Evolutionary conservation across 192 early-diverging fungal species (phyloP).

Genomic region (Obelidium mucronatum): DNA sequence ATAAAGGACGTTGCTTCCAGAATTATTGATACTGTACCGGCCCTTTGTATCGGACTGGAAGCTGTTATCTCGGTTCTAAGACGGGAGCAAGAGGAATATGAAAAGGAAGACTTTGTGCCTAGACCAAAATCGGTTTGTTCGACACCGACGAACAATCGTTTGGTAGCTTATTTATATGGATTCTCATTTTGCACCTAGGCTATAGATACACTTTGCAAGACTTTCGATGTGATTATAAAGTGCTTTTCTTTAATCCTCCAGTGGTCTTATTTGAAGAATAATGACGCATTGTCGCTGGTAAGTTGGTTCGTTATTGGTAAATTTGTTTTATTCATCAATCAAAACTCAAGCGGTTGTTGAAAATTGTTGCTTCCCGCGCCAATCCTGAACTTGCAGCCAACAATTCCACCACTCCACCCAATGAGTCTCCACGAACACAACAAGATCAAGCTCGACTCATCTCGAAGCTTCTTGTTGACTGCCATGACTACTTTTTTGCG

Average conservation of each 20-base stretch:
- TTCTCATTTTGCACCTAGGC: too few relatives aligned
- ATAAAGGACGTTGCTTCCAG: neutral
- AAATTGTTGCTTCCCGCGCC: conserved; percentile 9
- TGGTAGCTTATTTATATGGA: too few relatives aligned
- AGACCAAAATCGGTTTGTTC: neutral
- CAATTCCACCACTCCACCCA: neutral
- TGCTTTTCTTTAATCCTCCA: conserved; percentile 25
- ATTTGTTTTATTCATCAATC: neutral
- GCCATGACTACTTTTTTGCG: conserved; percentile 28
- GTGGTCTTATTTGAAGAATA: conserved; percentile 8
- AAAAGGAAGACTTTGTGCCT: neutral
- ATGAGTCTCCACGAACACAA: conserved; percentile 4
- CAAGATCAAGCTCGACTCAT: neutral
- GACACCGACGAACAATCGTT: too few relatives aligned
- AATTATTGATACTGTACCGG: neutral
- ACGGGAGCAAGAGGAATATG: neutral
- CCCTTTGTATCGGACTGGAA: conserved; percentile 21
- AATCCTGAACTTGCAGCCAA: conserved; percentile 20
- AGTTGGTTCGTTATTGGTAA: neutral
- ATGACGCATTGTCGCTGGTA: neutral
- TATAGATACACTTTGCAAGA: neutral
- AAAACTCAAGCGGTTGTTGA: conserved; percentile 4
- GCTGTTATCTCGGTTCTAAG: neutral
- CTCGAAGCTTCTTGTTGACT: conserved; percentile 3
- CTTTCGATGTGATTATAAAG: conserved; percentile 11